Evolutionary conservation across 352 stramenopile genomes (phyloP), one percentile per base, ranked within the genome.

Genomic region (Phytopythium chamaehyphon): DNA sequence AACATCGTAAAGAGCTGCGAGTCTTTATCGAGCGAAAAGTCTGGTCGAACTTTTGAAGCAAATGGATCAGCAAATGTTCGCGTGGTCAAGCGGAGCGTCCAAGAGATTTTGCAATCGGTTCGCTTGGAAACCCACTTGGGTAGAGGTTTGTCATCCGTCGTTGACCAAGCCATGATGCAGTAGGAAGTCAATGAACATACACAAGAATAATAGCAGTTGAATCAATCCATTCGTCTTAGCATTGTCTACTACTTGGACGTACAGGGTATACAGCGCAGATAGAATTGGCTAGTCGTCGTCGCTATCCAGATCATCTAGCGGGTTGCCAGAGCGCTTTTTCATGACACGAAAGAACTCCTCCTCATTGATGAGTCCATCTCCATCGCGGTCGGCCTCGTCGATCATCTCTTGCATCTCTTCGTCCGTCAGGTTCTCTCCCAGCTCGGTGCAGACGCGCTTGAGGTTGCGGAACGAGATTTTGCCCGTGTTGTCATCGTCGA

Each of bases 271-370:
- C 9, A 9, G 9, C 9, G 28, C 10, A 3, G 21, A 21, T 10
- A 39, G 40, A 42, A 37, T 40, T 28, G 6, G 9, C 79, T 39
- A 93, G 43, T 97, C 90, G 36, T 97, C 86, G 61, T 97, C 90
- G 38, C 82, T 94, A 45, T 93, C 83, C 9, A 97, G 62, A 58
- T 97, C 90, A 52, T 97, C 90, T 11, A 97, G 66, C 3, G 91
- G 91, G 44, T 97, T 96, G 6, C 96, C 91, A 14, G 86, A 94
- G 6, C 92, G 84, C 61, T 98, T 98, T 56, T 97, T 97, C 93
- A 98, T 98, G 28, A 98, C 89, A 11, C 90, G 82, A 60, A 96
- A 97, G 63, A 98, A 98, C 54, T 98, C 93, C 23, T 98, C 93
- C 43, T 97, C 85, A 55, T 96, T 98, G 62, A 98, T 97, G 18